A percentile compares a stretch with the other conserved stretches of the same genome.
Evolutionary conservation across 257 asterid genomes (phyloP).

Genomic region (Solanum etuberosum): DNA sequence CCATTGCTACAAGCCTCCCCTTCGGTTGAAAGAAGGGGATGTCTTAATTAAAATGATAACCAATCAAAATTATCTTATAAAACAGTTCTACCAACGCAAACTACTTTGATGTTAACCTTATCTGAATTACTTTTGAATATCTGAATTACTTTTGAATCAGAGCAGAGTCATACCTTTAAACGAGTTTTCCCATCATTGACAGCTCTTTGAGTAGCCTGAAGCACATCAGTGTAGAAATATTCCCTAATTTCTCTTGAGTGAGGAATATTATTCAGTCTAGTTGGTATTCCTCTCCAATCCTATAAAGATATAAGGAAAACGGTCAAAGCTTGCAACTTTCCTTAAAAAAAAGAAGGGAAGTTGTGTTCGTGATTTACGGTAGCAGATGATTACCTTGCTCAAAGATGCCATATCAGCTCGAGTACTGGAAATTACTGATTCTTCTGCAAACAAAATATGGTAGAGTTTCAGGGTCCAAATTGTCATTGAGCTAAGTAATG

Average conservation of each 20-base stretch:
- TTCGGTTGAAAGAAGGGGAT: not conserved
- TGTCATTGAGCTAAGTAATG: not conserved
- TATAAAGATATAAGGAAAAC: constrained; percentile 26
- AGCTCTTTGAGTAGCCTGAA: constrained; percentile 77
- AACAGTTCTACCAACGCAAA: not conserved
- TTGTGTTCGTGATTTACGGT: not conserved
- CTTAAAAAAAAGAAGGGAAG: not conserved
- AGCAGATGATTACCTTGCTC: constrained; percentile 30
- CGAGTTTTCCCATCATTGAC: constrained; percentile 76
- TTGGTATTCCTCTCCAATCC: constrained; percentile 96
- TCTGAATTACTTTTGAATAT: not conserved
- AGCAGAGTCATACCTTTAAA: constrained; percentile 36
- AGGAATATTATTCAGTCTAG: constrained; percentile 87
- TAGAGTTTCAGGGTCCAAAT: constrained; percentile 8
- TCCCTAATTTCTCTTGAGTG: constrained; percentile 93
- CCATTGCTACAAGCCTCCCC: not conserved
- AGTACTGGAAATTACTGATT: constrained; percentile 20
- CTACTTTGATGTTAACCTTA: not conserved
- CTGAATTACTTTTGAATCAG: not conserved
- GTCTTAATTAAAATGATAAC: not conserved
- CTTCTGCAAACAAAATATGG: constrained; percentile 20
- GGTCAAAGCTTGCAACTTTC: not conserved
- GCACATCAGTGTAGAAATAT: constrained; percentile 78
- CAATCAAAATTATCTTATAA: not conserved
- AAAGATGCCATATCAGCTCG: constrained; percentile 19